Conservation (phyloP, 495 filamentous ascomycete species). For the Pyrenula massariospora region DNA sequence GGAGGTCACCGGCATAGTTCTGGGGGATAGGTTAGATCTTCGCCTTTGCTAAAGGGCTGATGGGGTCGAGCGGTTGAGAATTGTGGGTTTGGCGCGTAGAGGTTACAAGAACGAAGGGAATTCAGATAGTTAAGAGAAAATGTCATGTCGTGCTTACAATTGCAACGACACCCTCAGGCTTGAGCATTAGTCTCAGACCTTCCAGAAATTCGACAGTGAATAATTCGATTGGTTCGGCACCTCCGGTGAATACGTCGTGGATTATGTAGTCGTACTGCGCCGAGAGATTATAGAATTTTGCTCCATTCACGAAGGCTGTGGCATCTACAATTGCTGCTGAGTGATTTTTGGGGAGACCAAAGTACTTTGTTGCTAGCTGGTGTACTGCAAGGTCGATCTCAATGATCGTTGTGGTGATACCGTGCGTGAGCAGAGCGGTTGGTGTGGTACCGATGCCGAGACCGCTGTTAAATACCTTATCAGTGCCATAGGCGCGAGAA, state of each 20-base stretch:
- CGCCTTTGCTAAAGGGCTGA: conserved; percentile 8
- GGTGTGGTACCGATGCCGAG: conserved; percentile 88
- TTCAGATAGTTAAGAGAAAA: too few species aligned
- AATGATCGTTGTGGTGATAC: conserved; percentile 83
- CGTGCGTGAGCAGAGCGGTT: conserved; percentile 72
- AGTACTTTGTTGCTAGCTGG: conserved; percentile 70
- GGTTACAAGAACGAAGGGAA: conserved; percentile 1
- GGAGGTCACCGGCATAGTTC: conserved; percentile 95
- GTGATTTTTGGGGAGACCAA: conserved; percentile 67
- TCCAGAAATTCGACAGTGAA: conserved; percentile 78
- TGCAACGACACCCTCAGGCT: conserved; percentile 70
- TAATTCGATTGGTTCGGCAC: conserved; percentile 75
- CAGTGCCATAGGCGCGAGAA: too few species aligned
- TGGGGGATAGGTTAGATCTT: conserved; percentile 28
- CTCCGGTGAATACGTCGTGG: conserved; percentile 98
- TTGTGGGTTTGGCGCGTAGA: neutral
- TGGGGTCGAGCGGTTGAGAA: neutral
- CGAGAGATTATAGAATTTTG: conserved; percentile 26
- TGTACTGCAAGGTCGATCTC: conserved; percentile 89
- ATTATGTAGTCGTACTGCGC: conserved; percentile 78
- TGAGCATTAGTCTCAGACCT: conserved; percentile 56
- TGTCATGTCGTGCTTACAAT: too few species aligned
- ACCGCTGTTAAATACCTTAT: conserved; percentile 43
- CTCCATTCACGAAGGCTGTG: conserved; percentile 51
- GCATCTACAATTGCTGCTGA: conserved; percentile 75